A percentile compares a stretch with the other conserved stretches of the same genome.
Evolutionary conservation across 176 grass and related monocot genomes (phyloP).

Genomic region (Canna indica): DNA sequence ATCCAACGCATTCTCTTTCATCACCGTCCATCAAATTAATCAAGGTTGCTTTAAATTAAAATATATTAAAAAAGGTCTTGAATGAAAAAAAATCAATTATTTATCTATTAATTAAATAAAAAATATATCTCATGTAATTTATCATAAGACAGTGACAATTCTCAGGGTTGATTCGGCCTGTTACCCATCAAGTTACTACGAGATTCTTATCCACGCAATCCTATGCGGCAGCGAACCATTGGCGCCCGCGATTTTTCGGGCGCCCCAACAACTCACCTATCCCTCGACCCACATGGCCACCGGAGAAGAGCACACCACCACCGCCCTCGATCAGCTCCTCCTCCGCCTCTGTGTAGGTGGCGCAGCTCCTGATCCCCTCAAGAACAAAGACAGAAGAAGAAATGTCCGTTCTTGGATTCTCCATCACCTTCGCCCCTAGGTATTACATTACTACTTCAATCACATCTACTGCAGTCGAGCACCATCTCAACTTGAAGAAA

Average conservation of each 20-base stretch:
- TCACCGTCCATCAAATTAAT: neutral
- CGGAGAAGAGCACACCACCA: neutral
- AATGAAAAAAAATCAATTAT: too few relatives aligned
- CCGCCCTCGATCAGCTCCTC: neutral
- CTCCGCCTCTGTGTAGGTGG: neutral
- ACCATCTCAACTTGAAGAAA: too few relatives aligned
- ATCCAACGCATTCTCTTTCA: too few relatives aligned
- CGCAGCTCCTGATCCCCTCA: neutral
- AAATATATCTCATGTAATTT: too few relatives aligned
- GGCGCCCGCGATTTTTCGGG: neutral
- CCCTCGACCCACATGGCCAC: neutral
- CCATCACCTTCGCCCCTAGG: constrained; percentile 17
- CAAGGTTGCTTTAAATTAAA: too few relatives aligned
- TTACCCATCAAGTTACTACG: too few relatives aligned
- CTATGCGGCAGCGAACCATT: neutral
- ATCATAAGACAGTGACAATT: too few relatives aligned
- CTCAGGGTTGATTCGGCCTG: too few relatives aligned
- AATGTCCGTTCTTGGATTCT: constrained; percentile 30
- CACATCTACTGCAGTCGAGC: too few relatives aligned
- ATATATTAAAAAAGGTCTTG: too few relatives aligned
- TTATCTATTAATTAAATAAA: too few relatives aligned
- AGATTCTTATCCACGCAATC: neutral
- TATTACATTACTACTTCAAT: constrained; percentile 7
- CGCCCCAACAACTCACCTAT: neutral
- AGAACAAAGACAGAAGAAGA: neutral